Evolutionary conservation across 208 protist genomes (phyloP), one percentile per base, ranked within the genome.

Genomic region (Polymyxa betae): DNA sequence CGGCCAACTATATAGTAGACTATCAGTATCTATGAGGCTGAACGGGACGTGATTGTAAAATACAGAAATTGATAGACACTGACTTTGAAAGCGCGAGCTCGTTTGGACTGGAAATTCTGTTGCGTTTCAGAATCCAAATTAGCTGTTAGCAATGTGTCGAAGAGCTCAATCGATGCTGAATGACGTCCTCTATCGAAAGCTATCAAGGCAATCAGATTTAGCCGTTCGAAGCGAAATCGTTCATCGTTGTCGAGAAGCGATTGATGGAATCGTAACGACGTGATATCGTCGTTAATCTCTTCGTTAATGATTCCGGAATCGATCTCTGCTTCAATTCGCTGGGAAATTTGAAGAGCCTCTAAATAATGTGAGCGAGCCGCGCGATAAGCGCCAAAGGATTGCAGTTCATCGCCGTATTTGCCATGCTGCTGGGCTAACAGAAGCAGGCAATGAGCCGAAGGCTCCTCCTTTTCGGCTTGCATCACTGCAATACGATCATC

Each of bases 181-280:
- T 43, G 12, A n/a, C 72, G 72, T 20, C 72, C 72, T 20, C 72
- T 5, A 82, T 82, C 72, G 12, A 82, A n/a, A 43, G 72, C 72
- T 20, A 82, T 35, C n/a, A 82, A n/a, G n/a, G 72, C 72, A 43
- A n/a, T n/a, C 5, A 82, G 72, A n/a, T 82, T 82, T 12, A 35
- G 72, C n/a, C 72, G 72, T 82, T 82, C 72, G 72, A 82, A 82
- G 12, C 5, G n/a, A 82, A 82, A 82, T n/a, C 72, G 72, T 82
- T 82, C 40, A 35, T 43, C 40, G 72, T 35, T 45, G 5, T 82
- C 72, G 12, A n/a, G 5, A 43, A 82, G 5, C 72, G 72, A 82
- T 20, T 35, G 16, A 12, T 5, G n/a, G 72, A 35, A 82, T 35
- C 72, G 72, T 43, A 38, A 12, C 5, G n/a, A 43, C 5, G 72